phyloP scores from a whole-genome alignment of 2,329 filamentous ascomycete species.

The Sphaerulina vaccinii region DNA sequence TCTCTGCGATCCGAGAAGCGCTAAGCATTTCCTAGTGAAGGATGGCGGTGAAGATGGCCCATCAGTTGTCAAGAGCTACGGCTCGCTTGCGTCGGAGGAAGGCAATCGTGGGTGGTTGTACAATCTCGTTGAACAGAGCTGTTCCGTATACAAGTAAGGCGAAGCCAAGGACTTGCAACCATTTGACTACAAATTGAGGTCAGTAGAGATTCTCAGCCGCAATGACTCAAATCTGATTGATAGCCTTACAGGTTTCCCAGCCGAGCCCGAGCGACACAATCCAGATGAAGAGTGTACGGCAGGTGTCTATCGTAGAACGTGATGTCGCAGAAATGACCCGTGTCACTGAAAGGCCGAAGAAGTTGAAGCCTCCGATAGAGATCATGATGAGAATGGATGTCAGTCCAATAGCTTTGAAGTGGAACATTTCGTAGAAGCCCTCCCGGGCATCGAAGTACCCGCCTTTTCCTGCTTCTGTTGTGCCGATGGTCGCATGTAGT shows the following conservation, averaged over 20 bases:
- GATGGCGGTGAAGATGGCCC: neutral
- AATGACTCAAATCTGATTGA: no score
- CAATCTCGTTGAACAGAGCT: constrained; percentile 91
- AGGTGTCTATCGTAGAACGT: constrained; percentile 94
- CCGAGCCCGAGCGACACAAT: constrained; percentile 86
- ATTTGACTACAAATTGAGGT: constrained; percentile 41
- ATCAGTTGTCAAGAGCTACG: constrained; percentile 12
- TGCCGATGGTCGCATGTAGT: constrained; percentile 73
- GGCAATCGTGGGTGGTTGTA: constrained; percentile 64
- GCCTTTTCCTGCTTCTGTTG: constrained; percentile 68
- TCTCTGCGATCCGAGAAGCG: no score
- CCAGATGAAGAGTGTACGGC: constrained; percentile 97
- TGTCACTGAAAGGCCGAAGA: constrained; percentile 94
- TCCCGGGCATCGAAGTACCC: constrained; percentile 91
- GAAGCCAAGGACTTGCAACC: constrained; percentile 89
- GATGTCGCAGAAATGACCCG: constrained; percentile 86
- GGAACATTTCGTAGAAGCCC: constrained; percentile 76
- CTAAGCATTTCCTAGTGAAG: no score
- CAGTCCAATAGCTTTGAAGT: constrained; percentile 67
- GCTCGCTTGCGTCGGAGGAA: constrained; percentile 32
- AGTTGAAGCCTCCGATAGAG: constrained; percentile 98
- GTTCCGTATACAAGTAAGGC: constrained; percentile 90
- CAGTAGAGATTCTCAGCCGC: neutral
- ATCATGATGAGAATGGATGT: constrained; percentile 93
- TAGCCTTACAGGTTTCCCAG: constrained; percentile 90